A percentile compares a stretch with the other conserved stretches of the same genome.
These are phyloP conservation scores for Hypoxylon fuscum DNA, from an alignment of 495 filamentous ascomycete genomes.

Conservation along the genomic window DNA sequence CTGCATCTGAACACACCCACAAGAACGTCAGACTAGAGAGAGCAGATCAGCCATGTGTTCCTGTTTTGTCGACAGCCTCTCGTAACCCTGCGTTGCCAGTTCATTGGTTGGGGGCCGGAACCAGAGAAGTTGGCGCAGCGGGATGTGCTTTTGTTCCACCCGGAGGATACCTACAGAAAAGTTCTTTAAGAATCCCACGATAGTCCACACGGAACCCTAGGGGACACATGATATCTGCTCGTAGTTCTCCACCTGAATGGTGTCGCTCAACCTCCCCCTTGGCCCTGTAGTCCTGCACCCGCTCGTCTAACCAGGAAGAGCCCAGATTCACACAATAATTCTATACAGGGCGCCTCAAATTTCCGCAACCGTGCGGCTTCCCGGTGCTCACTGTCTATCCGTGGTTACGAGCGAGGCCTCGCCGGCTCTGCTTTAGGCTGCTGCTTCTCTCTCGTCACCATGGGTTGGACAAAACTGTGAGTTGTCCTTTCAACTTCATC, in stretches of 20 bases:
- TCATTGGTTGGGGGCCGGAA: slow-evolving; percentile 44
- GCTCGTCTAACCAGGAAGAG: slow-evolving; percentile 16
- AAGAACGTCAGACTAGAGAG: slow-evolving; percentile 29
- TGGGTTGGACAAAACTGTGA: slow-evolving; percentile 42
- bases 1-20: slow-evolving; percentile 31
- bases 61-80: slow-evolving; percentile 44
- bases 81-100: slow-evolving; percentile 29
- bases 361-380: slow-evolving; percentile 20
- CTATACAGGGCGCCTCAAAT: slow-evolving; percentile 1
- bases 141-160: slow-evolving; percentile 38
- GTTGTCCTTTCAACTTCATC: slow-evolving; percentile 39
- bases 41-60: slow-evolving; percentile 37
- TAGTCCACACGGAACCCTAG: slow-evolving; percentile 4
- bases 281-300: slow-evolving; percentile 13
- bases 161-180: slow-evolving; percentile 31
- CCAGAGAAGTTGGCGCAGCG: slow-evolving; percentile 32
- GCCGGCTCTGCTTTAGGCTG: slow-evolving; percentile 23
- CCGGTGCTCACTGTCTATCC: slow-evolving; percentile 31
- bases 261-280: slow-evolving; percentile 5
- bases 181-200: slow-evolving; percentile 23
- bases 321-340: slow-evolving; percentile 26
- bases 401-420: slow-evolving; percentile 29
- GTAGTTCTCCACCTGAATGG: slow-evolving; percentile 13
- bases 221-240: slow-evolving; percentile 6
- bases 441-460: slow-evolving; percentile 17